A percentile compares a stretch with the other conserved stretches of the same genome.
Evolutionary conservation across 331 rosid species (phyloP).

Genomic region (Acacia pycnantha): DNA sequence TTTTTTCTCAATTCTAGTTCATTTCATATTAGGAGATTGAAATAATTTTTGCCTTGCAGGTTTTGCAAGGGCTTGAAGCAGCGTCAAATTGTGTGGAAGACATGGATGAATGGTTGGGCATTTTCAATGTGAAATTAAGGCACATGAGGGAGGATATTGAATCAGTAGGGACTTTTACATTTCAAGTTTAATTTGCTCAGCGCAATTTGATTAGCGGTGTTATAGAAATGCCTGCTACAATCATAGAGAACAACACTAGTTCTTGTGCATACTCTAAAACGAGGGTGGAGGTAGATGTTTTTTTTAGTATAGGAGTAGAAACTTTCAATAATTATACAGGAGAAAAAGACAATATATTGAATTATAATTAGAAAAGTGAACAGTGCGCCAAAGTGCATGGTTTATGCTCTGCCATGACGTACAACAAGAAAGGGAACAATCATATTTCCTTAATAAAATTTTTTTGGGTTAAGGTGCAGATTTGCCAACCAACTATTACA

Average conservation of each 20-base stretch:
- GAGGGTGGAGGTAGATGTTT: background rate
- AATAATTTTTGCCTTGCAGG: constrained; percentile 52
- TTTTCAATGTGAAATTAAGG: constrained; percentile 90
- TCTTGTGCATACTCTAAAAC: background rate
- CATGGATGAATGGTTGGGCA: constrained; percentile 94
- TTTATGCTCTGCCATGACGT: background rate
- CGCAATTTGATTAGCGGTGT: constrained; percentile 17
- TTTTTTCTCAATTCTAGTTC: constrained; percentile 8
- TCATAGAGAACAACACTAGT: background rate
- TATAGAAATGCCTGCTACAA: constrained; percentile 11
- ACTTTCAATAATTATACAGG: background rate
- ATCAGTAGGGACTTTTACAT: constrained; percentile 55
- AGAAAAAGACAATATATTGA: background rate
- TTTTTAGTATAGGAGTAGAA: background rate
- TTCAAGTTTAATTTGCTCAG: constrained; percentile 28
- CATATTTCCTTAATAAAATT: background rate
- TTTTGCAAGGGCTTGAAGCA: constrained; percentile 78
- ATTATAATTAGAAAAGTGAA: background rate
- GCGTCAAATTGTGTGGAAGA: constrained; percentile 87
- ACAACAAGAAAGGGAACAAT: background rate
- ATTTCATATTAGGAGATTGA: constrained; percentile 12
- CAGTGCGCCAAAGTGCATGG: background rate
- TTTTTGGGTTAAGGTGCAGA: no score
- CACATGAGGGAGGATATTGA: constrained; percentile 99
- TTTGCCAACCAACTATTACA: no score